Base-by-base conservation (phyloP, 2,329 filamentous ascomycete genomes). In the Dactylonectria macrodidyma region DNA sequence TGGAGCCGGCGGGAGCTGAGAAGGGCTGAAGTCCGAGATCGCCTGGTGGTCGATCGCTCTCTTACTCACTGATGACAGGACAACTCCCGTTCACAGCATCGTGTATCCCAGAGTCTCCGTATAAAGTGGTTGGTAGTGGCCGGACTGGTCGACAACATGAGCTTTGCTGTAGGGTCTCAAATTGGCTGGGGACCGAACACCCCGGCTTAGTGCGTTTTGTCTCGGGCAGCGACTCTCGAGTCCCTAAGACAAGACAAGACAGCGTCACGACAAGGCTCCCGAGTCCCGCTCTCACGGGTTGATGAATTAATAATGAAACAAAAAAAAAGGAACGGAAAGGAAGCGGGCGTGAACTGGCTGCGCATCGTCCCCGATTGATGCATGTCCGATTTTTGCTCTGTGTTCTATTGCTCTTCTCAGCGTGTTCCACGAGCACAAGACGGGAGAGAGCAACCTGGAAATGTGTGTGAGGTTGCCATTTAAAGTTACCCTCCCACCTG, bases 181-280 rank as follows among this genome's bases (percentile, higher is more conserved):
- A 71, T 74, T 71, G 66, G 62, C 62, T 34, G 66, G 71, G 65
- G 66, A 64, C 58, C 48, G 66, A 64, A 52, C 41, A 51, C 60
- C 70, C 62, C 62, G 63, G 73, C 62, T 62, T 74, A 68, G 55
- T 63, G 64, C 57, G 60, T 62, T 65, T 68, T 70, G 69, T 50
- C 56, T 64, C 48, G 9, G n/a, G 34, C 16, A 10, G 34, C 16
- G 34, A n/a, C 3, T 34, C 51, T 38, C 10, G 33, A 22, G 46
- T 47, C 19, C 30, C n/a, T 16, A 52, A 36, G 51, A 19, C n/a
- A 33, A 36, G 51, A 19, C n/a, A 33, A 2, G 26, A 30, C 26
- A 30, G 22, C 30, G 48, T 51, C 16, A 8, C 48, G 48, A 16
- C 48, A 30, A 3, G 48, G 14, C 19, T 52, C 9, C 9, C 33